These are phyloP conservation scores for Aspergillus saccharolyticus DNA, from an alignment of 495 filamentous ascomycete species.

Conservation along the genomic window DNA sequence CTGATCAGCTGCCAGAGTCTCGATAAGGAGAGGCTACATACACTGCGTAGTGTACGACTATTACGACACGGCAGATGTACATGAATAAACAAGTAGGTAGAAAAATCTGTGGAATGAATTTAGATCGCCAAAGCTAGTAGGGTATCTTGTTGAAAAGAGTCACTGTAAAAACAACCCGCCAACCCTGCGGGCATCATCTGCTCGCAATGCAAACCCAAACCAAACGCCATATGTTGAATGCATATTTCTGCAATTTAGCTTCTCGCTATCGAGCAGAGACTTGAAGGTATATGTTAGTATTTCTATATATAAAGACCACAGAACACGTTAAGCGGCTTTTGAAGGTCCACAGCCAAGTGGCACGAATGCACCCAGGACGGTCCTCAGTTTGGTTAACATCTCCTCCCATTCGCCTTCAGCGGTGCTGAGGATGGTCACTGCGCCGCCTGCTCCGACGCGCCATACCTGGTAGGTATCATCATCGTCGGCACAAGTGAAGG, in stretches of 20 bases:
- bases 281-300: too few species aligned
- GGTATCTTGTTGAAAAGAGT: conserved; percentile 3
- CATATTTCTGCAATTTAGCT: not conserved
- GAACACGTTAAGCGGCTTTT: not conserved
- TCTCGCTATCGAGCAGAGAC: not conserved
- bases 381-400: conserved; percentile 77
- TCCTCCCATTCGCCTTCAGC: conserved; percentile 80
- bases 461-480: conserved; percentile 54
- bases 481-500: conserved; percentile 61
- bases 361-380: conserved; percentile 52
- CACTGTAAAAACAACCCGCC: not conserved
- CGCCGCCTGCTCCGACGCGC: conserved; percentile 84
- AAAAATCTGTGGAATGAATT: not conserved
- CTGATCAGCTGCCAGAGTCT: not conserved
- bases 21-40: not conserved
- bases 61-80: not conserved
- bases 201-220: not conserved
- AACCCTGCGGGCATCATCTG: not conserved
- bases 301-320: not conserved
- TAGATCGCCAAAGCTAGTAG: not conserved
- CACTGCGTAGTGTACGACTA: too few species aligned
- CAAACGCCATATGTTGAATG: not conserved
- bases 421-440: conserved; percentile 75
- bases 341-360: conserved; percentile 11
- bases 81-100: not conserved